A percentile compares a stretch with the other conserved stretches of the same genome.
Conservation (phyloP, 2,329 filamentous ascomycete species). For the Ophiostoma pallidulum region DNA sequence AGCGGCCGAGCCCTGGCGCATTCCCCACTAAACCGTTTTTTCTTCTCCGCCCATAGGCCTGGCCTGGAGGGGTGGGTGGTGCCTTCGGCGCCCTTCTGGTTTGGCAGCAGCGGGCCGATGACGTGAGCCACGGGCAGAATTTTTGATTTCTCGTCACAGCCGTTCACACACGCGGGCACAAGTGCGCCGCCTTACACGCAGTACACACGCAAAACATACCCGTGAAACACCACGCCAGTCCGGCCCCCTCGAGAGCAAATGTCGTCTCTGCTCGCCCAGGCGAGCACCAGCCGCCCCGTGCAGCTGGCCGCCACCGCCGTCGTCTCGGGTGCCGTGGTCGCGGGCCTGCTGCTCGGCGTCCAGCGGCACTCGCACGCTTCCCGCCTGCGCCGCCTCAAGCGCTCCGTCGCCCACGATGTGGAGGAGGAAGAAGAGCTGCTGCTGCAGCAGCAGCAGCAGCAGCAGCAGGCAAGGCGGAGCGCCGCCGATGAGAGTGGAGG, state of each 20-base stretch:
- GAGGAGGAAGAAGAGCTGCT: slow-evolving; percentile 20
- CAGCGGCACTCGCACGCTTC: slow-evolving; percentile 49
- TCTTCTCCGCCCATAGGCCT: no score
- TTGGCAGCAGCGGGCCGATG: no score
- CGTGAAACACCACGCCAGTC: no score
- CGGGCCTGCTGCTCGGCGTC: slow-evolving; percentile 51
- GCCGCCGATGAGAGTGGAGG: no score
- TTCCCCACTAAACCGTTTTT: slow-evolving; percentile 6
- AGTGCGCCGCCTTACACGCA: no score
- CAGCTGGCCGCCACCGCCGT: slow-evolving; percentile 66
- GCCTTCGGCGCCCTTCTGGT: no score
- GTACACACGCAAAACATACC: no score
- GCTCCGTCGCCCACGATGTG: slow-evolving; percentile 38
- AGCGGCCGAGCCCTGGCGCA: slow-evolving; percentile 3
- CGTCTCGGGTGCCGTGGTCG: slow-evolving; percentile 50
- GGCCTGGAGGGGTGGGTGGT: no score
- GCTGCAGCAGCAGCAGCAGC: no score
- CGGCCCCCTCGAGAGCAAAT: no score
- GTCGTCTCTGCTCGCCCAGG: slow-evolving; percentile 36
- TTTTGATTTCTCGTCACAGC: not conserved
- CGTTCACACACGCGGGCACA: no score
- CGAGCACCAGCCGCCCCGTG: slow-evolving; percentile 35
- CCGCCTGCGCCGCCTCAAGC: slow-evolving; percentile 48
- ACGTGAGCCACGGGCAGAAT: not conserved
- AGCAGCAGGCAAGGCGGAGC: no score